Evolutionary conservation across 2,329 filamentous ascomycete species (phyloP), one percentile per base, ranked within the genome.

Genomic region (Hypoxylon rubiginosum): DNA sequence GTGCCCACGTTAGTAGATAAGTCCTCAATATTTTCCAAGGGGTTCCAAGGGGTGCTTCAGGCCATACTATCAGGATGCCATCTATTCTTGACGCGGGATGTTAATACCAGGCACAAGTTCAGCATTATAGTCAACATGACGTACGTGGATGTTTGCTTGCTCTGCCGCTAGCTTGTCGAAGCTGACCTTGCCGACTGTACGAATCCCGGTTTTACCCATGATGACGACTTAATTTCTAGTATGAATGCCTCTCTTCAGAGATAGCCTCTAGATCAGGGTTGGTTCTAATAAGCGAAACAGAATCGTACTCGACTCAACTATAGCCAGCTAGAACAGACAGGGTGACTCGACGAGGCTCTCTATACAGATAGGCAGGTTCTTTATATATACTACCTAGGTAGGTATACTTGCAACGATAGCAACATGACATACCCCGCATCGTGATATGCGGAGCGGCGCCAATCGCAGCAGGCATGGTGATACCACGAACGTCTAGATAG

Each of bases 31-130:
- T 2, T 1, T 19, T 59, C 21, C 17, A 58, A 28, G 6, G 51
- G 15, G 13, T 19, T 59, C 21, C 17, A 58, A 28, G 6, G 51
- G 15, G 13, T 32, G n/a, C 8, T 26, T 19, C 11, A 39, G n/a
- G 17, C 75, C 84, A 56, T 84, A 94, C 92, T 91, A 70, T 97
- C 94, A 36, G 94, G 94, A 76, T 97, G 94, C 94, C 94, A 97
- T 78, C 94, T 86, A 75, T 97, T 97, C 91, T 93, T 19, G 43
- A n/a, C 34, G 13, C 17, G 5, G 30, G 13, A 41, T n/a, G 62
- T 66, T 63, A 63, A 32, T 30, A 43, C n/a, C 45, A 19, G 17
- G 21, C 50, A 21, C 17, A 6, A 39, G 2, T 24, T 69, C 66
- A 58, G 71, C 62, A 64, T 73, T 36, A 11, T 34, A 41, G n/a